Percentiles rank a stretch among this genome's conserved stretches.
Evolutionary conservation across 306 rosid genomes (phyloP).

Genomic region (Datisca glomerata): DNA sequence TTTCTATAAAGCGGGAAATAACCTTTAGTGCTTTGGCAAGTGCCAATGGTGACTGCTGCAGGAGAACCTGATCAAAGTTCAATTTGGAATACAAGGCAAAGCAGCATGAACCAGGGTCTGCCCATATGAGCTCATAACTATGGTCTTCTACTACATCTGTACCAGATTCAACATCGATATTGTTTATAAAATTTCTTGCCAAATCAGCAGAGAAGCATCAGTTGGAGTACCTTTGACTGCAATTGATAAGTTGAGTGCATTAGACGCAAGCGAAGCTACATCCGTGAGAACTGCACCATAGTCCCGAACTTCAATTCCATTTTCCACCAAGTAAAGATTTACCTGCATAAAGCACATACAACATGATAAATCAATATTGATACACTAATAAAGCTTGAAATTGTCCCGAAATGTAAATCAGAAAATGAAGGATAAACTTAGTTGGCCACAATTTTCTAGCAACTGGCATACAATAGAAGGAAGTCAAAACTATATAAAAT

Average conservation of each 20-base stretch:
- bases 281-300: conserved; percentile 58
- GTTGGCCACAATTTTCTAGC: no score
- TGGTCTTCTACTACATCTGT: conserved; percentile 27
- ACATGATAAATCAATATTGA: no score
- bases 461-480: no score
- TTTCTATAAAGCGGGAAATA: not conserved
- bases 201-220: no score
- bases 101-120: conserved; percentile 83
- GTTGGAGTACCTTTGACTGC: conserved; percentile 19
- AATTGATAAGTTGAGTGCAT: conserved; percentile 35
- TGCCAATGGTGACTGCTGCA: conserved; percentile 93
- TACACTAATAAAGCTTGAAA: no score
- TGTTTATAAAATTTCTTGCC: no score
- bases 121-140: conserved; percentile 51
- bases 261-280: conserved; percentile 46
- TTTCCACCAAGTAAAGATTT: conserved; percentile 40
- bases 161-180: conserved; percentile 10
- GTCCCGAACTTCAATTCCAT: conserved; percentile 74
- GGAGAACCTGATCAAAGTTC: conserved; percentile 42
- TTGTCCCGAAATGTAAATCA: no score
- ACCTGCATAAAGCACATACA: conserved; percentile 39
- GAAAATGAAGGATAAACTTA: no score
- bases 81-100: conserved; percentile 68
- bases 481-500: conserved; percentile 3
- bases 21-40: conserved; percentile 98